Base-by-base conservation (phyloP, 2,329 filamentous ascomycete genomes). In the Capronia epimyces region DNA sequence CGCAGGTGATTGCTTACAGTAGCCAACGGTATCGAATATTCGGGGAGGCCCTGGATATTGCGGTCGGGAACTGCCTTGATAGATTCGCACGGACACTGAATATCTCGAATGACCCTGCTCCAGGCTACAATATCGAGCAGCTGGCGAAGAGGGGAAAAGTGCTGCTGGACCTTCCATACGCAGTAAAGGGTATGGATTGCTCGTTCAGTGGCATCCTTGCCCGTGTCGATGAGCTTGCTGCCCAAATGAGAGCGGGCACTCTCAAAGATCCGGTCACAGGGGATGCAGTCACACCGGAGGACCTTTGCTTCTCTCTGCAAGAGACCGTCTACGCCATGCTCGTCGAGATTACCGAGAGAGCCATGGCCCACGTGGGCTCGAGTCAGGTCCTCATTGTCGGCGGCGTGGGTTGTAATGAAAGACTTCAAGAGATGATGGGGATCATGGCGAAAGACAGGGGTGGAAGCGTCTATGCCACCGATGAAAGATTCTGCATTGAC, bases 141-240 rank as follows among this genome's bases (percentile, higher is more conserved):
- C 75, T 97, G 43, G 93, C 93, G 60, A 84, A 86, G 68, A 82
- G 83, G 47, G 81, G 81, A 1, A 80, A 76, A 39, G 50, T 52
- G 12, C 73, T 98, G 32, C 75, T 97, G 15, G 91, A 97, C 60
- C 74, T 98, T 22, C 93, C 93, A 1, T 98, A 98, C 65, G 83
- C 90, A 1, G 93, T 98, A 57, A 98, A 98, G 71, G 93, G 93
- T 45, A 98, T 98, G 93, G 93, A 98, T 68, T 95, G 89, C 64
- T 93, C 87, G 20, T 97, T 98, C 70, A 90, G 87, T 2, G 93
- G 93, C 1, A 95, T 98, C 58, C 74, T 98, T 22, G 88, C 87
- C 0, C 80, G 81, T 3, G 84, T 91, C 10, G 93, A 98, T 66
- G 76, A 84, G 29, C 75, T 95, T 40, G 91, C 90, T 1, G 80